Evolutionary conservation across 2,329 filamentous ascomycete species (phyloP).

Genomic region (Xylaria sp.): DNA sequence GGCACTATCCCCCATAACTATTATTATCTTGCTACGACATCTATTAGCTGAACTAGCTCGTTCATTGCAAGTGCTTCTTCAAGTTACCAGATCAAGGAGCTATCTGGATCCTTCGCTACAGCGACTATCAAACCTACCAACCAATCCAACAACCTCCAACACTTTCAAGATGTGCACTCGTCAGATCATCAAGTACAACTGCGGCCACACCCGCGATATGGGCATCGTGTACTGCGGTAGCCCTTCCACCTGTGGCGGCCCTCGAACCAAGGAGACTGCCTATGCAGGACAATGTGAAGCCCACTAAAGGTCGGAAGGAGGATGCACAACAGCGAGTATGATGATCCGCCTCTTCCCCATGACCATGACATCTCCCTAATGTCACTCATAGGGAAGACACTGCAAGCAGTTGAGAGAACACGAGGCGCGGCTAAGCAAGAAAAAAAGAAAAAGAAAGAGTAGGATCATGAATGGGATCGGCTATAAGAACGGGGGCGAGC

Average conservation of each 20-base stretch:
- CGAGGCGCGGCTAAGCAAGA: not conserved
- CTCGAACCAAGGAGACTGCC: conserved; percentile 14
- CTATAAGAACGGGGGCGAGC: conserved; percentile 47
- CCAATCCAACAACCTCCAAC: conserved; percentile 7
- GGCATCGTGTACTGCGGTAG: conserved; percentile 34
- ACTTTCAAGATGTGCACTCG: conserved; percentile 44
- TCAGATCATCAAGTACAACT: conserved; percentile 42
- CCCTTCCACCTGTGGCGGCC: conserved; percentile 24
- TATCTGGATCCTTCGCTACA: conserved; percentile 6
- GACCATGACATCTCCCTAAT: conserved; percentile 14
- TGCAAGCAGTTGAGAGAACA: conserved; percentile 4
- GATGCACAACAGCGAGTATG: conserved; percentile 13
- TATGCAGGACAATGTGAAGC: conserved; percentile 31
- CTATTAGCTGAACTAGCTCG: conserved; percentile 5
- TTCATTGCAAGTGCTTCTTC: conserved; percentile 21
- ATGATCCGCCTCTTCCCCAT: conserved; percentile 1
- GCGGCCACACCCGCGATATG: conserved; percentile 37
- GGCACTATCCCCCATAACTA: conserved; percentile 13
- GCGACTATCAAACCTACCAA: not conserved
- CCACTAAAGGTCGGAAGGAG: conserved; percentile 6
- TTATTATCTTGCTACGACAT: conserved; percentile 5
- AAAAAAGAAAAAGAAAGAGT: conserved; percentile 23
- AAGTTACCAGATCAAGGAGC: not conserved
- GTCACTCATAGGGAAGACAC: conserved; percentile 19
- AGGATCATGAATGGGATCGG: conserved; percentile 33